A percentile compares a stretch with the other conserved stretches of the same genome.
Conservation (phyloP, 139 green algal species). For the Coccomyxa sp. region DNA sequence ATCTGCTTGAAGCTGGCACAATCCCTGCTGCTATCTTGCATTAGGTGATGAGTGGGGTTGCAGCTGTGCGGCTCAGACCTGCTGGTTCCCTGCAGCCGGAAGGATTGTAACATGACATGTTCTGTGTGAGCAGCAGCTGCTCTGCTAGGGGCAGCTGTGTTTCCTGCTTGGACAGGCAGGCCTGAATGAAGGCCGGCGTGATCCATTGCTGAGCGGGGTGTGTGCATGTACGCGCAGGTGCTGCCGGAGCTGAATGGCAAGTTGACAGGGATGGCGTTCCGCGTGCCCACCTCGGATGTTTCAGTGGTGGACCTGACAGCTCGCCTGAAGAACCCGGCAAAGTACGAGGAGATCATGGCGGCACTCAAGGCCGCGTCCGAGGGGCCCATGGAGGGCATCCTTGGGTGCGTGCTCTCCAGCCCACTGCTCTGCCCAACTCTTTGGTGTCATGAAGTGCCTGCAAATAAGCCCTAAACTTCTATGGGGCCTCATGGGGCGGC, state of each 20-base stretch:
- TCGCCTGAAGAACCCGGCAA: conserved; percentile 78
- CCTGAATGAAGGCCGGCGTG: too few relatives aligned
- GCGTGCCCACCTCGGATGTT: conserved; percentile 92
- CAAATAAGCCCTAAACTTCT: background rate
- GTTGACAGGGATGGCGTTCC: conserved; percentile 98
- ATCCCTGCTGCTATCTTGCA: too few relatives aligned
- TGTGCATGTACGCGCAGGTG: conserved; percentile 37
- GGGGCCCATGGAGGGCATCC: conserved; percentile 75
- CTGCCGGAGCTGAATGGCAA: conserved; percentile 96
- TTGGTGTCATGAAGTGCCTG: background rate
- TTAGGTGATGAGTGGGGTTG: too few relatives aligned
- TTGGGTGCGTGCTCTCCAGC: conserved; percentile 46
- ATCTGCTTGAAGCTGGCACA: background rate
- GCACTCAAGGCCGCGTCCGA: conserved; percentile 76
- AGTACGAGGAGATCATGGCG: conserved; percentile 91
- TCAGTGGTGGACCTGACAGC: conserved; percentile 96
- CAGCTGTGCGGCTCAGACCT: too few relatives aligned
- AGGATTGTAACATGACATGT: too few relatives aligned
- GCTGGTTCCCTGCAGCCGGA: too few relatives aligned
- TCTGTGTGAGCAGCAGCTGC: too few relatives aligned
- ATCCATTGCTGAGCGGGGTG: too few relatives aligned
- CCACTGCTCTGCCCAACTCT: background rate
- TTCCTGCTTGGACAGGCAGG: too few relatives aligned
- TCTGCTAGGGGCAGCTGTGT: too few relatives aligned
- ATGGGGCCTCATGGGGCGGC: background rate